phyloP scores from a whole-genome alignment of 495 filamentous ascomycete genomes.

The Acidomyces sp. region DNA sequence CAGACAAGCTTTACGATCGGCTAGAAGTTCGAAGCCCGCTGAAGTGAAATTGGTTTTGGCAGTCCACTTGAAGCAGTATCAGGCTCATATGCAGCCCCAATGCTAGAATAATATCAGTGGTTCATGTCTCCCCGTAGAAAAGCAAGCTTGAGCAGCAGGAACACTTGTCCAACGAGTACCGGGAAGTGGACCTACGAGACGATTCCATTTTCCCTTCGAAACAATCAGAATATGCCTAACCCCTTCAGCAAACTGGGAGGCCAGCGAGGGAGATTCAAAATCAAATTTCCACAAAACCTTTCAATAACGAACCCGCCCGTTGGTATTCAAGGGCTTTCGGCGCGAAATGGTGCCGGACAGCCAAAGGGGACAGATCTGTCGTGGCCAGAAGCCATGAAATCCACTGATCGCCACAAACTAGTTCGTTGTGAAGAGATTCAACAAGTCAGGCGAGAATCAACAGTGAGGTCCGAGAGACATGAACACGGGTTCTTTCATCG shows the following conservation, averaged over 20 bases:
- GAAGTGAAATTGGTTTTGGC: too few species aligned
- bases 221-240: conserved; percentile 24
- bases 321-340: conserved; percentile 12
- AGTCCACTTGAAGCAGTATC: conserved; percentile 23
- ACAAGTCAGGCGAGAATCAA: too few species aligned
- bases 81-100: conserved; percentile 25
- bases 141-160: conserved; percentile 28
- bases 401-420: not conserved
- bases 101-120: conserved; percentile 26
- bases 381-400: too few species aligned
- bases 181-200: conserved; percentile 26
- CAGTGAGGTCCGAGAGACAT: too few species aligned
- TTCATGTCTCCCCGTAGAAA: conserved; percentile 24
- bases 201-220: conserved; percentile 15
- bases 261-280: too few species aligned
- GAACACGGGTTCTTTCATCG: too few species aligned
- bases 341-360: conserved; percentile 25
- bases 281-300: conserved; percentile 25
- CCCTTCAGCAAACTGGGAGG: too few species aligned
- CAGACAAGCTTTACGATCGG: not conserved
- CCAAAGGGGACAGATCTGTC: too few species aligned
- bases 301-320: conserved; percentile 20
- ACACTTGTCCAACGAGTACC: conserved; percentile 25
- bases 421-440: not conserved
- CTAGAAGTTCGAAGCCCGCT: not conserved